phyloP scores from a whole-genome alignment of 768 basidiomycete genomes.

The Candolleomyces eurysporus region DNA sequence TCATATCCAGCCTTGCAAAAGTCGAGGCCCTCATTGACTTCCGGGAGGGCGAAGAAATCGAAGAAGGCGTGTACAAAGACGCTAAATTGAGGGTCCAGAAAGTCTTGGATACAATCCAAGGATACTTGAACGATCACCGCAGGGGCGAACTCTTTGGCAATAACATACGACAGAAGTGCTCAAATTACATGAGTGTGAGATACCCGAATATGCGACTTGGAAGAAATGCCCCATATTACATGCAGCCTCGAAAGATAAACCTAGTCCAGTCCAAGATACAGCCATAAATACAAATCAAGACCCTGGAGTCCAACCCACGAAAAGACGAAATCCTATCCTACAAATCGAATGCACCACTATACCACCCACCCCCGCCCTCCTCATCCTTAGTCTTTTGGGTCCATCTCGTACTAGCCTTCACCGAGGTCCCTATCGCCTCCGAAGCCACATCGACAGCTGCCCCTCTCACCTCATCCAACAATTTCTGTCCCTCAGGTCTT shows the following conservation, averaged over 20 bases:
- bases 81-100: constrained; percentile 50
- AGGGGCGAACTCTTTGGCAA: constrained; percentile 70
- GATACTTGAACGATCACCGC: constrained; percentile 65
- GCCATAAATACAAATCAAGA: no score
- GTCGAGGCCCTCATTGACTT: constrained; percentile 93
- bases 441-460: constrained; percentile 14
- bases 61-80: constrained; percentile 74
- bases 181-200: no score
- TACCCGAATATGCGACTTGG: no score
- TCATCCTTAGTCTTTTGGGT: constrained; percentile 21
- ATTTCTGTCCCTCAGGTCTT: constrained; percentile 13
- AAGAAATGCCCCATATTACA: no score
- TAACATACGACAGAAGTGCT: no score
- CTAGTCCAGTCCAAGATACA: no score
- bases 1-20: constrained; percentile 74
- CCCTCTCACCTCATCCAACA: constrained; percentile 14
- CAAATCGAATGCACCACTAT: constrained; percentile 34
- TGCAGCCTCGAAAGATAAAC: no score
- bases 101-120: constrained; percentile 51
- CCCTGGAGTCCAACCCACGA: no score
- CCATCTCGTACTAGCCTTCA: constrained; percentile 21
- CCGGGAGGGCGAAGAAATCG: constrained; percentile 85
- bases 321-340: background rate
- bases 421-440: constrained; percentile 16
- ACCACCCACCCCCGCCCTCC: constrained; percentile 24